A percentile compares a stretch with the other conserved stretches of the same genome.
Conservation (phyloP, 2,329 filamentous ascomycete genomes). For the Helminthosporium solani region DNA sequence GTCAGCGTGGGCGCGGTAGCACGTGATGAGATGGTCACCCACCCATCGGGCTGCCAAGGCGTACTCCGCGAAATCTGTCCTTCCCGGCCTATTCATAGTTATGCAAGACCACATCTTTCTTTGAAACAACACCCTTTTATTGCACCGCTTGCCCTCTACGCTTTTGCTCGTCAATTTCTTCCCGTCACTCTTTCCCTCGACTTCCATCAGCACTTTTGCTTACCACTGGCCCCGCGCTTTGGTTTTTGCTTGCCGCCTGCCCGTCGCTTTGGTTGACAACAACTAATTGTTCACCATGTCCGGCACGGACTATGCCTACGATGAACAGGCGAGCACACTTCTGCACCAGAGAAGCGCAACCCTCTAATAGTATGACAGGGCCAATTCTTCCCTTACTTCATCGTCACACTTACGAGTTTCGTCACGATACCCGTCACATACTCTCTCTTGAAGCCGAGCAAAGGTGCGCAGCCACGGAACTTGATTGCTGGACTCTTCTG, state of each 20-base stretch:
- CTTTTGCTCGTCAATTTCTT: conserved; percentile 16
- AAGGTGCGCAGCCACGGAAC: conserved; percentile 48
- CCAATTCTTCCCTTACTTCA: conserved; percentile 99
- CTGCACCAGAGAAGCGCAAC: background rate
- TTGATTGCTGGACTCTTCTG: conserved; percentile 7
- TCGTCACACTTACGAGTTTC: conserved; percentile 84
- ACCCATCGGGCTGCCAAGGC: conserved; percentile 6
- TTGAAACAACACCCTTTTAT: conserved; percentile 25
- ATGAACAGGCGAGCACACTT: conserved; percentile 71
- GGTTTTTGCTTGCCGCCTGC: conserved; percentile 7
- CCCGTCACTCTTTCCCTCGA: conserved; percentile 14
- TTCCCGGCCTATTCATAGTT: no score
- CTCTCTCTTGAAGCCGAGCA: conserved; percentile 76
- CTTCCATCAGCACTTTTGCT: background rate
- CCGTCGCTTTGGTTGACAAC: conserved; percentile 26
- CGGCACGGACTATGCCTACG: conserved; percentile 90
- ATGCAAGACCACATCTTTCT: conserved; percentile 25
- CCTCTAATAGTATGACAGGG: conserved; percentile 55
- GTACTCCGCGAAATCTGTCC: background rate
- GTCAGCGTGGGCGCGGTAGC: conserved; percentile 6
- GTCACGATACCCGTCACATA: conserved; percentile 90
- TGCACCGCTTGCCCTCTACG: conserved; percentile 19
- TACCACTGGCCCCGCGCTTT: conserved; percentile 2
- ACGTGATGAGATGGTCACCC: conserved; percentile 8
- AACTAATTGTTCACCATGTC: conserved; percentile 33